Conservation (phyloP, 164 flowering plant species). For the Vitis cinerea region DNA sequence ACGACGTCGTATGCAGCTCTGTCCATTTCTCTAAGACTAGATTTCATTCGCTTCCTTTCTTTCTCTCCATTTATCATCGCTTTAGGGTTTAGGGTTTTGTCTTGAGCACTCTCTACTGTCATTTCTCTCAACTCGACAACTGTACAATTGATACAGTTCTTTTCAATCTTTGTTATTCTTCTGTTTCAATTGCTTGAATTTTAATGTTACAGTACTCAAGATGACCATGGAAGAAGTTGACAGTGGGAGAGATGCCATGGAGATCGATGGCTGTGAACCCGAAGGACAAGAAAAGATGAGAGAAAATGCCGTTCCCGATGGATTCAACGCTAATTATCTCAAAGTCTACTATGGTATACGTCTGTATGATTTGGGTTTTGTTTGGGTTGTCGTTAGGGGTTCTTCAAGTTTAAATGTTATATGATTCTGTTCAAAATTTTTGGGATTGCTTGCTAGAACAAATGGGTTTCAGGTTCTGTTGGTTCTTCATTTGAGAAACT, state of each 20-base stretch:
- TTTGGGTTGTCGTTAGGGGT: neutral
- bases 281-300: conserved; percentile 14
- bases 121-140: neutral
- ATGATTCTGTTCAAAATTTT: too few relatives aligned
- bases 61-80: too few relatives aligned
- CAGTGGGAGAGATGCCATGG: conserved; percentile 62
- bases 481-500: too few relatives aligned
- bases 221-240: conserved; percentile 50
- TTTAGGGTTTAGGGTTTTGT: too few relatives aligned
- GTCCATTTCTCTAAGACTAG: too few relatives aligned
- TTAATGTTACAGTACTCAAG: neutral
- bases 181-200: neutral
- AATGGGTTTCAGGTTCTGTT: too few relatives aligned
- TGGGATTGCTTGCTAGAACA: too few relatives aligned
- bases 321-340: conserved; percentile 58
- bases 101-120: neutral
- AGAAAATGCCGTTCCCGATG: conserved; percentile 32
- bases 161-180: neutral
- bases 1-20: too few relatives aligned
- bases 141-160: neutral
- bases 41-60: too few relatives aligned
- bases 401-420: neutral
- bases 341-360: conserved; percentile 68
- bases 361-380: neutral
- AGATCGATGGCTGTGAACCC: conserved; percentile 45